Evolutionary conservation across 78 protist genomes (phyloP).

Genomic region (Dictyostelium firmibasis): DNA sequence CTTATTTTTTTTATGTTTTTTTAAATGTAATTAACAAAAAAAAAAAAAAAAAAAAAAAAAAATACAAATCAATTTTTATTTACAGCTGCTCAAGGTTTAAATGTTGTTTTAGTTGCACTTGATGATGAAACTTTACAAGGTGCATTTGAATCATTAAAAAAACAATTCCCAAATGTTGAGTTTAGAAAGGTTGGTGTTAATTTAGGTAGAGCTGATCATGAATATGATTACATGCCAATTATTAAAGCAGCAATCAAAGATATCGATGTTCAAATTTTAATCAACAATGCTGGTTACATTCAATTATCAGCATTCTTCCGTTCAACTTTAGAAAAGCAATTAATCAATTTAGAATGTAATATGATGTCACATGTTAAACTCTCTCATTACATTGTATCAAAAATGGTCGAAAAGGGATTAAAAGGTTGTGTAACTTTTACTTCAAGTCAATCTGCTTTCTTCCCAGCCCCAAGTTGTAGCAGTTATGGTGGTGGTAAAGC

Average conservation of each 20-base stretch:
- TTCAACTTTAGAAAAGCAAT: slow-evolving; percentile 33
- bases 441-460: slow-evolving; percentile 64
- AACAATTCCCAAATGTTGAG: slow-evolving; percentile 51
- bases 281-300: slow-evolving; percentile 79
- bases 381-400: slow-evolving; percentile 43
- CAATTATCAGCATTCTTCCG: slow-evolving; percentile 75
- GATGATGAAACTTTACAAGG: slow-evolving; percentile 71
- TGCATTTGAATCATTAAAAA: slow-evolving; percentile 22
- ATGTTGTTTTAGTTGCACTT: slow-evolving; percentile 78
- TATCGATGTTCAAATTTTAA: slow-evolving; percentile 72
- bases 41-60: not conserved
- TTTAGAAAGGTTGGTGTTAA: slow-evolving; percentile 66
- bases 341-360: slow-evolving; percentile 70
- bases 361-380: slow-evolving; percentile 77
- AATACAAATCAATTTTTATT: not conserved
- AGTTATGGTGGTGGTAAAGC: slow-evolving; percentile 79
- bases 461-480: slow-evolving; percentile 73
- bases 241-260: slow-evolving; percentile 73
- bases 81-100: slow-evolving; percentile 33
- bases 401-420: slow-evolving; percentile 60
- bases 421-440: slow-evolving; percentile 73
- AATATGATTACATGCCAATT: slow-evolving; percentile 54
- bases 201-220: slow-evolving; percentile 59
- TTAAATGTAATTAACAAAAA: too few species aligned
- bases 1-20: not conserved